Conservation (phyloP, 1,284 basidiomycete genomes). For the Sporisorium exsertum region DNA sequence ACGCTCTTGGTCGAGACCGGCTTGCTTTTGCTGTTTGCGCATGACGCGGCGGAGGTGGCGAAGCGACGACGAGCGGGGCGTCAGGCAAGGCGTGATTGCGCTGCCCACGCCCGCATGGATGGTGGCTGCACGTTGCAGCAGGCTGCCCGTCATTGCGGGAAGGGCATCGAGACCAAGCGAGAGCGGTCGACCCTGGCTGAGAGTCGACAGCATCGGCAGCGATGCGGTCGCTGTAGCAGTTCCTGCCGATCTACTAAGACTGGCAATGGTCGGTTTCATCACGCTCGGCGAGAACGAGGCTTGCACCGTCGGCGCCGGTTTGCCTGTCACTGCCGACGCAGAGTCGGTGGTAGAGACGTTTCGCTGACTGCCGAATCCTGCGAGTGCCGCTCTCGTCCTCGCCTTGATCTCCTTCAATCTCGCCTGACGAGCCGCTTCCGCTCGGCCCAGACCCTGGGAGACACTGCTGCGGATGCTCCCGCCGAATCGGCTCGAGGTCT, state of each 20-base stretch:
- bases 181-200: background rate
- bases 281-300: conserved; percentile 38
- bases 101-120: conserved; percentile 24
- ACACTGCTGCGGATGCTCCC: conserved; percentile 39
- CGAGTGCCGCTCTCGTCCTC: conserved; percentile 31
- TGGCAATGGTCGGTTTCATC: conserved; percentile 37
- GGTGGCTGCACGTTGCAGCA: conserved; percentile 34
- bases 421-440: conserved; percentile 39
- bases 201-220: conserved; percentile 24
- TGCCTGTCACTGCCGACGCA: background rate
- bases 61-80: conserved; percentile 43
- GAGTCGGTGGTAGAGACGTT: conserved; percentile 24
- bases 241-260: conserved; percentile 13
- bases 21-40: conserved; percentile 40
- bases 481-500: conserved; percentile 24
- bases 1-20: conserved; percentile 27
- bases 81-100: conserved; percentile 22
- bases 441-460: conserved; percentile 33
- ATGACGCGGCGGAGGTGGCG: conserved; percentile 39
- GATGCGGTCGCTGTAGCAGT: conserved; percentile 9
- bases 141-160: background rate
- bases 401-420: conserved; percentile 47
- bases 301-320: conserved; percentile 1
- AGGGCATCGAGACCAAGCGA: background rate
- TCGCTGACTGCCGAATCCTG: conserved; percentile 31